A percentile compares a stretch with the other conserved stretches of the same genome.
Conservation (phyloP, 208 protist genomes). For the Phytomonas sp. region DNA sequence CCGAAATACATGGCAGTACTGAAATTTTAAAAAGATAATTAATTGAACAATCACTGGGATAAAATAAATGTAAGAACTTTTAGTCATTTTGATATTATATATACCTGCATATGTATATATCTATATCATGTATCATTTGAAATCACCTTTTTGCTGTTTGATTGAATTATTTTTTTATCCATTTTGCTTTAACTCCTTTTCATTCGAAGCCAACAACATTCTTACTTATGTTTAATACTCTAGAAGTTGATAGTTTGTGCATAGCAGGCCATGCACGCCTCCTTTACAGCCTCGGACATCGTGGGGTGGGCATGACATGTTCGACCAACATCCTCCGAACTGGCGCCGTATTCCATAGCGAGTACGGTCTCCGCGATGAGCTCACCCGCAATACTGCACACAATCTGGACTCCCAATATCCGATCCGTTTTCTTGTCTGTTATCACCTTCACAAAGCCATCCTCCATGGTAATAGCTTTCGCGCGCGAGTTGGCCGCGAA, state of each 20-base stretch:
- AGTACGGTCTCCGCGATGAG: conserved; percentile 97
- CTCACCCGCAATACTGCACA: conserved; percentile 94
- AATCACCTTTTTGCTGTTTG: background rate
- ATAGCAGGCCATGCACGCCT: conserved; percentile 95
- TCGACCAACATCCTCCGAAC: conserved; percentile 95
- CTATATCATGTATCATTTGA: background rate
- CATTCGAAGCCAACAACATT: background rate
- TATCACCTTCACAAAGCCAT: conserved; percentile 97
- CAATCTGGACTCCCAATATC: conserved; percentile 98
- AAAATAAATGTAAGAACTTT: background rate
- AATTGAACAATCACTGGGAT: background rate
- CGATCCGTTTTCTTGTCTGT: conserved; percentile 94
- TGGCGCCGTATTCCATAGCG: conserved; percentile 98
- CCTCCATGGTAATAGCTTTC: conserved; percentile 91
- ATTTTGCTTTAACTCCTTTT: background rate
- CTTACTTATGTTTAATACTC: conserved; percentile 12
- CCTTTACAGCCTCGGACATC: conserved; percentile 97
- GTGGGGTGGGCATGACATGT: conserved; percentile 99
- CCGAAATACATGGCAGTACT: background rate
- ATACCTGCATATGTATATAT: conserved; percentile 7
- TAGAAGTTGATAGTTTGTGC: conserved; percentile 98
- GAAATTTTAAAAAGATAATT: background rate
- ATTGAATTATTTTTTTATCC: background rate
- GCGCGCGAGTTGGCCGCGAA: conserved; percentile 98
- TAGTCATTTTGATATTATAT: conserved; percentile 2